Conservation (phyloP, 1,139 yeast genomes). For the Protomyces arabidopsidicola region DNA sequence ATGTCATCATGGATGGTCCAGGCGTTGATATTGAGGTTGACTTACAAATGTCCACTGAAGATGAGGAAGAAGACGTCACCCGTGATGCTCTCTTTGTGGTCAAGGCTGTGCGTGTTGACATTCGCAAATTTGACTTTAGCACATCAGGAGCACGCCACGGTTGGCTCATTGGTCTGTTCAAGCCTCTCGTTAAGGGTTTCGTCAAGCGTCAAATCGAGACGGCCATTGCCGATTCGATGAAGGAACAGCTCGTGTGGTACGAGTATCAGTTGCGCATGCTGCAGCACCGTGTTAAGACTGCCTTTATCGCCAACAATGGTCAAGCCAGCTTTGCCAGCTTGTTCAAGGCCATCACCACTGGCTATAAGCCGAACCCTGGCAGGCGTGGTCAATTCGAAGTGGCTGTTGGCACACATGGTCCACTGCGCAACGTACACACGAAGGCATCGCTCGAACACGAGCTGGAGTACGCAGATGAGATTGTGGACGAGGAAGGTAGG, state of each 20-base stretch:
- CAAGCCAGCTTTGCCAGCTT: slow-evolving; percentile 24
- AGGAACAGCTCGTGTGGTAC: slow-evolving; percentile 16
- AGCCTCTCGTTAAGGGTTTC: slow-evolving; percentile 22
- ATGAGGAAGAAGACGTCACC: slow-evolving; percentile 22
- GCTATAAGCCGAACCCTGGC: slow-evolving; percentile 15
- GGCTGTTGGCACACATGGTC: slow-evolving; percentile 17
- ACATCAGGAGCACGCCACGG: slow-evolving; percentile 23
- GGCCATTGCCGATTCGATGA: slow-evolving; percentile 17
- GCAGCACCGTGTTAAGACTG: slow-evolving; percentile 26
- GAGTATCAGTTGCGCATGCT: slow-evolving; percentile 22
- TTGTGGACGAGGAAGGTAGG: slow-evolving; percentile 18
- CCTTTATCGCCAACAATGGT: slow-evolving; percentile 26
- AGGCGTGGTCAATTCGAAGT: slow-evolving; percentile 20
- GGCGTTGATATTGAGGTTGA: slow-evolving; percentile 25
- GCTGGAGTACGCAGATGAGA: slow-evolving; percentile 21
- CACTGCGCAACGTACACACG: slow-evolving; percentile 14
- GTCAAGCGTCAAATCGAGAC: slow-evolving; percentile 21
- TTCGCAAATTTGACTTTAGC: slow-evolving; percentile 23
- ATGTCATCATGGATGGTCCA: slow-evolving; percentile 26
- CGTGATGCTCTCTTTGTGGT: slow-evolving; percentile 22
- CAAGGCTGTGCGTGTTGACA: slow-evolving; percentile 21
- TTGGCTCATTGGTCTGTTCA: slow-evolving; percentile 20
- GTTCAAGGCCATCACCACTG: slow-evolving; percentile 22
- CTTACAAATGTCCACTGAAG: slow-evolving; percentile 21
- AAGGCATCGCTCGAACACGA: slow-evolving; percentile 20